Evolutionary conservation across 768 basidiomycete species (phyloP).

Genomic region (Russula sp.): DNA sequence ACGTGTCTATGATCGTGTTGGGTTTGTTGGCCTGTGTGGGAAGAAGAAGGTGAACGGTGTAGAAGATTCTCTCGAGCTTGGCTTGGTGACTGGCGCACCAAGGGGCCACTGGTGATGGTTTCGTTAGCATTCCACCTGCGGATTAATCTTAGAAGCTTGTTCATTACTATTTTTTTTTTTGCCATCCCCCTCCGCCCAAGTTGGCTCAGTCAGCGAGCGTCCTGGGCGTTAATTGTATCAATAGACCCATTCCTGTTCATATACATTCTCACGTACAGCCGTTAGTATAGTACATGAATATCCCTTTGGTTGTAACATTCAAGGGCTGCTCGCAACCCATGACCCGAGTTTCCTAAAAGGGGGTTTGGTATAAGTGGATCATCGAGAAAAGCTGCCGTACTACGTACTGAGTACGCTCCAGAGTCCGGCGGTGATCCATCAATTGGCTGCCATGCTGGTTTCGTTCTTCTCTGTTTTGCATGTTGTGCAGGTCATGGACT

Average conservation of each 20-base stretch:
- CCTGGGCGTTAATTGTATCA: slow-evolving; percentile 6
- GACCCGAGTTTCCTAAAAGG: neutral
- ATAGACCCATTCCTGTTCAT: slow-evolving; percentile 2
- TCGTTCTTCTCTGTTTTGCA: neutral
- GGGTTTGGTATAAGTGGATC: neutral
- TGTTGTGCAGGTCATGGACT: neutral
- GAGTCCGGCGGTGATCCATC: neutral
- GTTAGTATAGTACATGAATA: neutral
- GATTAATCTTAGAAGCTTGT: neutral
- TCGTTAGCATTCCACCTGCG: neutral
- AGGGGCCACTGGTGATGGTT: slow-evolving; percentile 47
- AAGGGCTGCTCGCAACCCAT: neutral
- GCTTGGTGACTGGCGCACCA: slow-evolving; percentile 37
- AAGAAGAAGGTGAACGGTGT: slow-evolving; percentile 33
- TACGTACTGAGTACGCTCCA: neutral
- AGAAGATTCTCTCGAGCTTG: slow-evolving; percentile 47
- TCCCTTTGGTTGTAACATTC: neutral
- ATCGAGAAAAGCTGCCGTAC: neutral
- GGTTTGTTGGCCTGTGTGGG: slow-evolving; percentile 41
- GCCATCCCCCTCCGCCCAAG: neutral
- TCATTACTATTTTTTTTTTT: neutral
- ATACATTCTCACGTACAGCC: slow-evolving; percentile 2
- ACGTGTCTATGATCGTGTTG: slow-evolving; percentile 47
- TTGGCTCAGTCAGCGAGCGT: neutral
- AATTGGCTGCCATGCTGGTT: neutral